Percentiles rank a stretch among this genome's conserved stretches.
Evolutionary conservation across 1,139 yeast genomes (phyloP).

Genomic region (Candida freyschussii): DNA sequence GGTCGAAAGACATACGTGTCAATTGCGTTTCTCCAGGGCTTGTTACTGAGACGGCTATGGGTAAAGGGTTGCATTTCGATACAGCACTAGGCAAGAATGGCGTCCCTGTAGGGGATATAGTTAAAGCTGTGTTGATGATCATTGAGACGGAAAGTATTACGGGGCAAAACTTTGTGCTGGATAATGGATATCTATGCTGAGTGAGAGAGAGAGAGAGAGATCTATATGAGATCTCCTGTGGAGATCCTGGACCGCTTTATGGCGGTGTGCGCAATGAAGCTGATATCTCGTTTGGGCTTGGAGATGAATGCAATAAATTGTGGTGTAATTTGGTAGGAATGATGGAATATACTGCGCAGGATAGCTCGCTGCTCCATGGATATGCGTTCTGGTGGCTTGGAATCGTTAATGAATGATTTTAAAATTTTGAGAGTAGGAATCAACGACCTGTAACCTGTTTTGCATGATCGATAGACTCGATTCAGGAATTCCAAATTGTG

Average conservation of each 20-base stretch:
- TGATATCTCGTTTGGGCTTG: too few species aligned
- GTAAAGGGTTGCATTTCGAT: slow-evolving; percentile 25
- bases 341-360: slow-evolving; percentile 7
- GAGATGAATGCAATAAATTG: neutral
- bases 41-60: slow-evolving; percentile 70
- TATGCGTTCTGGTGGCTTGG: slow-evolving; percentile 1
- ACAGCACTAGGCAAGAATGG: slow-evolving; percentile 28
- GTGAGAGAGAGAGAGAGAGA: too few species aligned
- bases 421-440: slow-evolving; percentile 12
- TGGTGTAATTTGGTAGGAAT: slow-evolving; percentile 2
- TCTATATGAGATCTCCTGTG: slow-evolving; percentile 14
- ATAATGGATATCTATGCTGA: slow-evolving; percentile 23
- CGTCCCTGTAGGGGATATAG: slow-evolving; percentile 29
- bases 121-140: slow-evolving; percentile 24
- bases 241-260: slow-evolving; percentile 9
- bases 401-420: slow-evolving; percentile 4
- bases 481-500: slow-evolving; percentile 7
- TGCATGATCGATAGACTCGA: slow-evolving; percentile 6
- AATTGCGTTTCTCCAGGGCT: slow-evolving; percentile 73
- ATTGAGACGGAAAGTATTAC: slow-evolving; percentile 33
- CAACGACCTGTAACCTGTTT: slow-evolving; percentile 10
- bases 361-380: slow-evolving; percentile 4
- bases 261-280: too few species aligned
- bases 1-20: slow-evolving; percentile 45
- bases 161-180: slow-evolving; percentile 37